phyloP scores from a whole-genome alignment of 768 basidiomycete species.

The Mycena venus region DNA sequence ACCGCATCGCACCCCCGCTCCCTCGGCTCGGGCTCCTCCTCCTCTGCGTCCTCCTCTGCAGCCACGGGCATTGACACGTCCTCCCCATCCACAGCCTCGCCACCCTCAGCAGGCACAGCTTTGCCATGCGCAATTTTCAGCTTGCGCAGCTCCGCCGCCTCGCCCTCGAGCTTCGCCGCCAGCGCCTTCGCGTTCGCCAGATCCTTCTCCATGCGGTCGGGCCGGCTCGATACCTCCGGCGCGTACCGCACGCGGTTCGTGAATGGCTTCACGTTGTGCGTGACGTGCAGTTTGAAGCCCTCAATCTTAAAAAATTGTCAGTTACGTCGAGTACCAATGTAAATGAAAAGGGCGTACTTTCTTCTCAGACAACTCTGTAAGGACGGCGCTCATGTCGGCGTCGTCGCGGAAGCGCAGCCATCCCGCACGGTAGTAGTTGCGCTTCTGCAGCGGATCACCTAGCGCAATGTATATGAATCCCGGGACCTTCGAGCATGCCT shows the following conservation, averaged over 20 bases:
- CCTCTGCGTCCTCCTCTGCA: conserved; percentile 62
- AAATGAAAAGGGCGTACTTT: conserved; percentile 67
- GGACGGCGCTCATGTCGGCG: conserved; percentile 81
- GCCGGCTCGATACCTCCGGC: conserved; percentile 84
- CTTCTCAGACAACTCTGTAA: conserved; percentile 83
- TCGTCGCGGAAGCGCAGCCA: conserved; percentile 92
- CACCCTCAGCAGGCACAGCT: conserved; percentile 44
- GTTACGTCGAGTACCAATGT: neutral
- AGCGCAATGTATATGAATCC: conserved; percentile 92
- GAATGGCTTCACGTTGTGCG: conserved; percentile 84
- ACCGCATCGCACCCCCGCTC: conserved; percentile 84
- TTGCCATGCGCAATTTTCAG: conserved; percentile 41
- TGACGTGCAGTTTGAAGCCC: conserved; percentile 93
- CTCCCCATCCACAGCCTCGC: conserved; percentile 23
- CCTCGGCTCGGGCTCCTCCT: conserved; percentile 68
- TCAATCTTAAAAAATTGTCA: conserved; percentile 75
- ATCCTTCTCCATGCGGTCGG: conserved; percentile 87
- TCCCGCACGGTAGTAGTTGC: conserved; percentile 94
- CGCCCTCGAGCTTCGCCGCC: conserved; percentile 80
- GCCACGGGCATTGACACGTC: conserved; percentile 46
- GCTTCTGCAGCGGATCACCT: conserved; percentile 92
- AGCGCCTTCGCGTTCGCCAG: conserved; percentile 81
- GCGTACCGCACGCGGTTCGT: conserved; percentile 83
- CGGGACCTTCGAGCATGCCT: conserved; percentile 83
- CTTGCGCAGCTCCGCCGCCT: conserved; percentile 68